phyloP scores from a whole-genome alignment of 306 rosid genomes.

The Lagenaria siceraria region DNA sequence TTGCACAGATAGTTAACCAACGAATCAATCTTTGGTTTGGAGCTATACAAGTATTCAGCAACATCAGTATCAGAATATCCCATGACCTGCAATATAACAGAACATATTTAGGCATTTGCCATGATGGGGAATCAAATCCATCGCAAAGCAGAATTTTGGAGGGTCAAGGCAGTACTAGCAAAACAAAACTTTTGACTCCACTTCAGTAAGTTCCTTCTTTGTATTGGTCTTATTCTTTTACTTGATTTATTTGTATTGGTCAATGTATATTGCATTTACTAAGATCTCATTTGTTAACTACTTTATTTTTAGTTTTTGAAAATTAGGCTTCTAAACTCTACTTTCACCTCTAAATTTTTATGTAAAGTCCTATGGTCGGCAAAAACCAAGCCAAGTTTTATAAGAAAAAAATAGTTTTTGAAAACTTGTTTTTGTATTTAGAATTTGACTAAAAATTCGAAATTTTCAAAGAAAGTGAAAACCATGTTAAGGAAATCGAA shows the following conservation, averaged over 20 bases:
- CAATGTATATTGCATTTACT: neutral
- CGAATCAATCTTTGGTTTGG: slow-evolving; percentile 50
- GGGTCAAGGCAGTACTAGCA: neutral
- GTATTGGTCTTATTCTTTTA: neutral
- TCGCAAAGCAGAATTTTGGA: neutral
- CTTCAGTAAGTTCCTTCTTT: neutral
- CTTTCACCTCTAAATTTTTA: too few relatives aligned
- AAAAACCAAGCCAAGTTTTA: too few relatives aligned
- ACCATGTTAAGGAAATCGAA: too few relatives aligned
- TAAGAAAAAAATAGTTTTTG: too few relatives aligned
- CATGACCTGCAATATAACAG: slow-evolving; percentile 49
- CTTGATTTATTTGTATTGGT: neutral
- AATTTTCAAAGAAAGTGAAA: too few relatives aligned
- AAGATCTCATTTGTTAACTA: neutral
- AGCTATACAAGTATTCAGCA: slow-evolving; percentile 69
- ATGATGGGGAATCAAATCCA: neutral
- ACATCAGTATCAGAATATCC: slow-evolving; percentile 90
- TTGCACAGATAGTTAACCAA: slow-evolving; percentile 58
- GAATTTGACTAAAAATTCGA: too few relatives aligned
- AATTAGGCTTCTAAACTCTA: too few relatives aligned
- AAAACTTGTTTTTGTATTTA: too few relatives aligned
- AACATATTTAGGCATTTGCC: neutral
- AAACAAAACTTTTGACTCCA: neutral
- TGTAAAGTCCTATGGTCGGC: too few relatives aligned
- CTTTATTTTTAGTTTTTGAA: too few relatives aligned